Base-by-base conservation (phyloP, 2,329 filamentous ascomycete species). In the Fusarium tuaranense region DNA sequence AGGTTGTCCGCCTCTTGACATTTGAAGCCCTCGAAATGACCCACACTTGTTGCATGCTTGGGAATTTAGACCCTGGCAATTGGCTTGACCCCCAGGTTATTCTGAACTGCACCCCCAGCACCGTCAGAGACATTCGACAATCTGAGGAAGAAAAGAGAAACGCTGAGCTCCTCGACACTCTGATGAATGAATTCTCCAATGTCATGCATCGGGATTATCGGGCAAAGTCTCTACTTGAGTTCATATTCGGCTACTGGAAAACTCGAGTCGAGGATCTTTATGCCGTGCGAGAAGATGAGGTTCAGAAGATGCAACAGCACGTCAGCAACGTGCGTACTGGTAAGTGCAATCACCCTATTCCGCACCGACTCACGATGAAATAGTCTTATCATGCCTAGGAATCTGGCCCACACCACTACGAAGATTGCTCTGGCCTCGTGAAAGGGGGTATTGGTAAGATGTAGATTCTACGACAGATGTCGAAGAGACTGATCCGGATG, bases 21-120 rank as follows among this genome's bases (percentile, higher is more conserved):
- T 63, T 67, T 18, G 59, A 67, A 20, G 46, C 59, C 1, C 65
- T 63, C 6, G 34, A 58, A 8, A 63, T 63, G 46, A 41, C 32
- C 2, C 58, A 68, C 14, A 63, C 48, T 9, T 53, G 48, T 7
- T 64, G 39, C 22, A 59, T 44, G 38, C 22, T 9, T 4, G n/a
- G n/a, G n/a, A n/a, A 20, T 41, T 6, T n/a, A 41, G 34, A 6
- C 12, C 14, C 12, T 5, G 3, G 12, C 9, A 9, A 4, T 22
- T 32, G 30, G 30, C 9, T 9, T 32, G 30, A 10, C 8, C 7
- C 30, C n/a, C 12, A 38, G 5, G 6, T 27, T 13, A 30, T 34
- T 4, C 16, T 53, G 8, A 46, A 46, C 12, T 39, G 55, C 16
- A 46, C 38, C 9, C 20, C 46, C 14, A 9, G 1, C 9, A 58